Evolutionary conservation across 1,284 basidiomycete genomes (phyloP), one percentile per base, ranked within the genome.

Genomic region (Sporisorium sorghi): DNA sequence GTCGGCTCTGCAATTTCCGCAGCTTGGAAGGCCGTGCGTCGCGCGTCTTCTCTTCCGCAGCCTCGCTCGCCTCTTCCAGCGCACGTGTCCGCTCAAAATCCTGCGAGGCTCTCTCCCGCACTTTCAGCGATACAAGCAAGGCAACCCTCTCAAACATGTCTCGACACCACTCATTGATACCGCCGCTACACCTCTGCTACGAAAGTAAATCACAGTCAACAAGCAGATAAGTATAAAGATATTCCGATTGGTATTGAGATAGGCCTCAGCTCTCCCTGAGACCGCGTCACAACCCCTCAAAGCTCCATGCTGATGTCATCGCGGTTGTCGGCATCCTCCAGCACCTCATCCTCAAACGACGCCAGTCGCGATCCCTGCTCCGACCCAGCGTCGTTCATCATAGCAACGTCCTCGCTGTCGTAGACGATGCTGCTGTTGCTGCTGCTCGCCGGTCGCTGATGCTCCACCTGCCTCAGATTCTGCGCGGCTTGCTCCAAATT

Each of bases 271-370:
- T 40, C n/a, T n/a, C n/a, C n/a, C n/a, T n/a, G n/a, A n/a, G n/a
- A n/a, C n/a, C n/a, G n/a, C n/a, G n/a, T n/a, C n/a, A n/a, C n/a
- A n/a, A n/a, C n/a, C 10, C 42, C 37, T 58, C 65, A 66, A 5
- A 66, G 52, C 55, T 72, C 69, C 61, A 66, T 72, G 40, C 58
- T 60, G 33, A 66, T 60, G n/a, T 61, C 58, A 44, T 71, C 68
- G 15, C 62, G 49, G 32, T 65, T 62, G 30, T 63, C 67, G 15
- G 40, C 53, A 30, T 64, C 67, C 21, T 60, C 46, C 21, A 65
- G 12, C 39, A 65, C 43, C 54, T 65, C 61, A 10, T 71, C 68
- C 35, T 60, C 61, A 14, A 8, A 56, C 37, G 66, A 58, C 10
- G 68, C 53, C 17, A 58, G 44, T 39, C 58, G 43, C 28, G 58